These are phyloP conservation scores for Pseudogymnoascus sp. DNA, from an alignment of 2,329 filamentous ascomycete genomes.

Conservation along the genomic window DNA sequence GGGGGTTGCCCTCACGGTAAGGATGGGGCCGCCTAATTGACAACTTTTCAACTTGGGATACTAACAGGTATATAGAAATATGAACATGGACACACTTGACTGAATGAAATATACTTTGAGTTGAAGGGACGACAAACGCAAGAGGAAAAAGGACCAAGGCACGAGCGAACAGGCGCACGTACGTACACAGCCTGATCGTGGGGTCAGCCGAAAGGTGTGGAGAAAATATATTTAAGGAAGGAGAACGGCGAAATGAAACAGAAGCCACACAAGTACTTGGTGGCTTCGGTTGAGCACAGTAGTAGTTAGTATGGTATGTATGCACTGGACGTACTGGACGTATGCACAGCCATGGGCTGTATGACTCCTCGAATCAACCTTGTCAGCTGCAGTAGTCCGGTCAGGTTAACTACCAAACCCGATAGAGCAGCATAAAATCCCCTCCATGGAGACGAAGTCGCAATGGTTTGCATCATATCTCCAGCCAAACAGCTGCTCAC, in stretches of 20 bases:
- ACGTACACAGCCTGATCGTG: conserved; percentile 9
- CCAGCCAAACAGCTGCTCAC: conserved; percentile 1
- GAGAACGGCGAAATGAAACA: background rate
- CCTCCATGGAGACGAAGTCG: background rate
- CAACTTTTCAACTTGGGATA: conserved; percentile 11
- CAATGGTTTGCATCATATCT: background rate
- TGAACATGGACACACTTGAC: conserved; percentile 9
- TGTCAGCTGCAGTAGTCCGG: conserved; percentile 8
- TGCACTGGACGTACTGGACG: background rate
- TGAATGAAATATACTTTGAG: conserved; percentile 9
- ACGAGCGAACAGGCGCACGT: conserved; percentile 2
- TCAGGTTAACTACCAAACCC: background rate
- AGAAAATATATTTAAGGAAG: conserved; percentile 11
- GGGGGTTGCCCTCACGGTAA: background rate
- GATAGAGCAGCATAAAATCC: background rate
- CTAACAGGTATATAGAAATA: conserved; percentile 11
- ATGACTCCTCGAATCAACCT: conserved; percentile 8
- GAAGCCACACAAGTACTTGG: background rate
- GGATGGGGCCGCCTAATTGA: background rate
- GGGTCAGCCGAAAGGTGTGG: conserved; percentile 1
- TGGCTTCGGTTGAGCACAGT: background rate
- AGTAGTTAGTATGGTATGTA: too few species aligned
- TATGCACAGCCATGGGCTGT: background rate
- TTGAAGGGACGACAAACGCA: conserved; percentile 1
- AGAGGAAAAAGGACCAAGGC: background rate